These are phyloP conservation scores for Hibiscus syriacus DNA, from an alignment of 345 rosid species.

Conservation along the genomic window DNA sequence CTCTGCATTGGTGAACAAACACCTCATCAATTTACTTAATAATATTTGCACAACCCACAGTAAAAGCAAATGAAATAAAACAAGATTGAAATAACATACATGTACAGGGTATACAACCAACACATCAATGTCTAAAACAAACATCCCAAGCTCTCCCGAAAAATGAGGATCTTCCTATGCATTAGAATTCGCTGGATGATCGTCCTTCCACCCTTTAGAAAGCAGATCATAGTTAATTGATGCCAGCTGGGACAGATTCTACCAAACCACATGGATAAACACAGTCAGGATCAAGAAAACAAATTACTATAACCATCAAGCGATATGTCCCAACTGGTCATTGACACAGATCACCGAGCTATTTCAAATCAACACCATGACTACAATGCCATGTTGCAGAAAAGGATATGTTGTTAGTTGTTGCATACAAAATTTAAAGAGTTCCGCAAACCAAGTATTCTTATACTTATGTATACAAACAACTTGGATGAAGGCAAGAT, in stretches of 20 bases:
- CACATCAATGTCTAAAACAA: conserved; percentile 6
- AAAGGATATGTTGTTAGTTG: neutral
- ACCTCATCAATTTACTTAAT: neutral
- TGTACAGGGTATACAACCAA: conserved; percentile 63
- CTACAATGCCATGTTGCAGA: neutral
- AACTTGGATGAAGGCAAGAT: neutral
- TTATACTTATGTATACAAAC: neutral
- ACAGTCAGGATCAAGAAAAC: neutral
- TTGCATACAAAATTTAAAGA: neutral
- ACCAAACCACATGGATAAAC: conserved; percentile 17
- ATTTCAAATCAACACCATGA: neutral
- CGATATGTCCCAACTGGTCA: neutral
- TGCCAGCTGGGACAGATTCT: conserved; percentile 97
- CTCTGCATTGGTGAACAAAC: conserved; percentile 25
- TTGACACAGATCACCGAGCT: neutral
- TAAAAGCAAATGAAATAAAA: neutral
- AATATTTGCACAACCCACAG: too few relatives aligned
- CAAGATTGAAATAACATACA: conserved; percentile 33
- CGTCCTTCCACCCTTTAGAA: conserved; percentile 97
- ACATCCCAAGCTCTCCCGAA: conserved; percentile 2
- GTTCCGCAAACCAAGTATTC: neutral
- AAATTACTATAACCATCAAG: neutral
- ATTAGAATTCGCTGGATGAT: conserved; percentile 40
- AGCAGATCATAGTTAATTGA: too few relatives aligned
- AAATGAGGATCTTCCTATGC: conserved; percentile 22